Evolutionary conservation across 805 yeast species (phyloP).

Genomic region (Suhomyces prunicola): DNA sequence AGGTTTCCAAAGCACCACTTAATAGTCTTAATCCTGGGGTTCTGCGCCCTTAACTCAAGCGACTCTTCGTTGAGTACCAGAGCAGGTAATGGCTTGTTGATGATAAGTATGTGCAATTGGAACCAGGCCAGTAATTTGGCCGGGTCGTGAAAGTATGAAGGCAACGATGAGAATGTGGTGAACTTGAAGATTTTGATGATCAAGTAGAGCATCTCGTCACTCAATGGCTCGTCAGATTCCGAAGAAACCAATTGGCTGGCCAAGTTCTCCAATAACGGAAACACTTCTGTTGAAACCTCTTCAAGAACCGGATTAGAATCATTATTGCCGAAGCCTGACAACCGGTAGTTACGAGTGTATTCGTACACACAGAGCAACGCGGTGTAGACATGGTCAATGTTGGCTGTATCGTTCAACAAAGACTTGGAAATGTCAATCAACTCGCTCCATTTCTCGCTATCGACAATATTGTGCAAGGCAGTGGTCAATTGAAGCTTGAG

Average conservation of each 20-base stretch:
- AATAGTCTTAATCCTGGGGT: constrained; percentile 43
- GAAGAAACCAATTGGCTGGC: constrained; percentile 24
- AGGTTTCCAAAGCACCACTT: constrained; percentile 47
- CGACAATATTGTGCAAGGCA: constrained; percentile 53
- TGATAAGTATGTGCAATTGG: constrained; percentile 34
- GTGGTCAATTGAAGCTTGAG: constrained; percentile 58
- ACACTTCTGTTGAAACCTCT: constrained; percentile 31
- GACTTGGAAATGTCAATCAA: constrained; percentile 41
- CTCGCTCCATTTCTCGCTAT: constrained; percentile 46
- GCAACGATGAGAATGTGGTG: constrained; percentile 36
- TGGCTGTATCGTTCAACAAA: constrained; percentile 37
- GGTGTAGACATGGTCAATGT: constrained; percentile 35
- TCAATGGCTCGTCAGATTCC: constrained; percentile 11
- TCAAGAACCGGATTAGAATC: constrained; percentile 38
- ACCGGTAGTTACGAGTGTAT: constrained; percentile 40
- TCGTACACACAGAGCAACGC: constrained; percentile 41
- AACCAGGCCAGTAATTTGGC: constrained; percentile 41
- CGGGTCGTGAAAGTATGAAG: constrained; percentile 35
- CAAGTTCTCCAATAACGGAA: constrained; percentile 36
- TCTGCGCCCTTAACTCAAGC: constrained; percentile 26
- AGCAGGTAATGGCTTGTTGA: constrained; percentile 38
- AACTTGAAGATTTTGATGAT: constrained; percentile 41
- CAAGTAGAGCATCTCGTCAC: constrained; percentile 38
- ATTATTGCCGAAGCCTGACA: constrained; percentile 44
- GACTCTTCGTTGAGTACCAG: constrained; percentile 30